phyloP scores from a whole-genome alignment of 768 basidiomycete genomes.

The Pulveroboletus sp. region DNA sequence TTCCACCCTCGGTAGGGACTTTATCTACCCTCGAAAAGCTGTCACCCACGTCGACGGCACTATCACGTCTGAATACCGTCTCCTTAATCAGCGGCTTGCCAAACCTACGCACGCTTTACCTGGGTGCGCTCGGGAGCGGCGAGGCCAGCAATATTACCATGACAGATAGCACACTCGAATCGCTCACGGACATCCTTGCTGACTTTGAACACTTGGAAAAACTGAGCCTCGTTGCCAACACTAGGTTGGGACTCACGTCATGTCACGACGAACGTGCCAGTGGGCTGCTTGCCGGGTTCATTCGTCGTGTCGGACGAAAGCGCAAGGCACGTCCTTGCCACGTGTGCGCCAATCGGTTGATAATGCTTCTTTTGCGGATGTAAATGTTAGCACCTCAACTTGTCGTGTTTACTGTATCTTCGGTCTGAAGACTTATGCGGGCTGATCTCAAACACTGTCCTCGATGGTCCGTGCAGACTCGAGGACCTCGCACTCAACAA shows the following conservation, averaged over 20 bases:
- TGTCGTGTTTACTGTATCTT: slow-evolving; percentile 51
- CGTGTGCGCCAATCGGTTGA: no score
- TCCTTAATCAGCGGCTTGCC: slow-evolving; percentile 38
- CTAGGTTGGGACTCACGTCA: slow-evolving; percentile 48
- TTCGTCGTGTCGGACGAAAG: slow-evolving; percentile 52
- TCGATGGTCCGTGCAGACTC: slow-evolving; percentile 35
- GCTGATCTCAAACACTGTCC: slow-evolving; percentile 31
- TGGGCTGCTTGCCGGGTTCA: slow-evolving; percentile 43
- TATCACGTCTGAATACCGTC: slow-evolving; percentile 41
- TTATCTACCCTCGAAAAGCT: slow-evolving; percentile 50
- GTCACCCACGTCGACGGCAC: slow-evolving; percentile 55
- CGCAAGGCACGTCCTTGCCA: slow-evolving; percentile 49
- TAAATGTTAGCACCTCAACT: slow-evolving; percentile 50
- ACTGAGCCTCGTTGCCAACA: slow-evolving; percentile 63
- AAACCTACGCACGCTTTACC: slow-evolving; percentile 44
- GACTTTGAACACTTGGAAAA: slow-evolving; percentile 41
- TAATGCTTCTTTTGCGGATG: neutral
- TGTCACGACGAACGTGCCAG: slow-evolving; percentile 22
- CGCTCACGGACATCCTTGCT: slow-evolving; percentile 42
- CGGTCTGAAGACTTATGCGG: slow-evolving; percentile 51
- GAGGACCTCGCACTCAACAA: slow-evolving; percentile 55
- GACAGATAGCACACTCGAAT: slow-evolving; percentile 46
- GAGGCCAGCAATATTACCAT: slow-evolving; percentile 54
- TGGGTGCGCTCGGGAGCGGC: slow-evolving; percentile 58
- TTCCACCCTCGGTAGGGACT: slow-evolving; percentile 6